These are phyloP conservation scores for Hypomyces perniciosus DNA, from an alignment of 2,329 filamentous ascomycete genomes.

Conservation along the genomic window DNA sequence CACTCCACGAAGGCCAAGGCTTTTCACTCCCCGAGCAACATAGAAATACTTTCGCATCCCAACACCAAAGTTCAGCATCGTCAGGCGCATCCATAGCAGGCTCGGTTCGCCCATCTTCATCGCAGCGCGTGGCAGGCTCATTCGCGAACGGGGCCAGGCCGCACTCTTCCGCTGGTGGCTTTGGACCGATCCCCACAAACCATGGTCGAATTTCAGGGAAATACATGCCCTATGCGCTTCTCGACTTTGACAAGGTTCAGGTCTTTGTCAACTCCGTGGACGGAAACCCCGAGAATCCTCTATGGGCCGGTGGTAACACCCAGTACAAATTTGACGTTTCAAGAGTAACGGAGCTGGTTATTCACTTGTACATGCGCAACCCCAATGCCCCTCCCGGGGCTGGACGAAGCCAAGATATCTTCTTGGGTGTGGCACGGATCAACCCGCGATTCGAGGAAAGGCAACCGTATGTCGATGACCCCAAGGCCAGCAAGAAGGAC, in stretches of 20 bases:
- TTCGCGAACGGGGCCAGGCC: conserved; percentile 63
- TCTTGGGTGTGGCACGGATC: conserved; percentile 83
- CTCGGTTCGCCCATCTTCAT: conserved; percentile 52
- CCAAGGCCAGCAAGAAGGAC: conserved; percentile 81
- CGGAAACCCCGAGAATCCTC: conserved; percentile 84
- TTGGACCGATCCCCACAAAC: conserved; percentile 81
- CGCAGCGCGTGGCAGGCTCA: conserved; percentile 52
- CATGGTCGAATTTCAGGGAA: conserved; percentile 95
- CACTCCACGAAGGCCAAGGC: conserved; percentile 85
- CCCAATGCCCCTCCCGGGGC: conserved; percentile 78
- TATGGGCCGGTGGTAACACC: conserved; percentile 97
- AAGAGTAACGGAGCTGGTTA: conserved; percentile 79
- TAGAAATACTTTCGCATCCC: conserved; percentile 67
- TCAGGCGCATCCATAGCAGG: conserved; percentile 47
- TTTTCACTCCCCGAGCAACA: conserved; percentile 90
- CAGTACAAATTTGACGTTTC: conserved; percentile 99
- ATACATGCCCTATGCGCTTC: conserved; percentile 90
- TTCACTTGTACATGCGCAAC: conserved; percentile 93
- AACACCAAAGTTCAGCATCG: conserved; percentile 70
- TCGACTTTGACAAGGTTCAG: conserved; percentile 98
- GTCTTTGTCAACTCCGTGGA: conserved; percentile 97
- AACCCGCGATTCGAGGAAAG: conserved; percentile 88
- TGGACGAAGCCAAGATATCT: conserved; percentile 91
- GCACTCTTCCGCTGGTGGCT: conserved; percentile 78
- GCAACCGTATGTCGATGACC: conserved; percentile 65